These are phyloP conservation scores for Tylopilus balloui DNA, from an alignment of 768 basidiomycete genomes.

Conservation along the genomic window DNA sequence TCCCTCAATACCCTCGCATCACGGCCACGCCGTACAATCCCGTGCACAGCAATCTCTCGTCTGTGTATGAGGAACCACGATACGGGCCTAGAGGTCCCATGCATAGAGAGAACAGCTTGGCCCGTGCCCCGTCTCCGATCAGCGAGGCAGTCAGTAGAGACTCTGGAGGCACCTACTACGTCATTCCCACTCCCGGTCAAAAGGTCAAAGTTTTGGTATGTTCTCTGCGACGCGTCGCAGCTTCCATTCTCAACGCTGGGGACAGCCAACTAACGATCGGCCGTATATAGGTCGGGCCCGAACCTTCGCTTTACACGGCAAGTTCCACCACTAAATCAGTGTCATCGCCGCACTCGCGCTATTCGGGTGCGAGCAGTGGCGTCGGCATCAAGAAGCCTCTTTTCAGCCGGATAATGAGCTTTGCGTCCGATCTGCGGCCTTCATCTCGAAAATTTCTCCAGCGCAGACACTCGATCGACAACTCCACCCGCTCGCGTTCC, in stretches of 20 bases:
- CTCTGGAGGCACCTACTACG: slow-evolving; percentile 72
- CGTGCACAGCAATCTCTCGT: slow-evolving; percentile 32
- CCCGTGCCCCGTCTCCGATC: slow-evolving; percentile 36
- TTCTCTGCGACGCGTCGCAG: slow-evolving; percentile 19
- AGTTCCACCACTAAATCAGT: slow-evolving; percentile 57
- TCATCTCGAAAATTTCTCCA: slow-evolving; percentile 39
- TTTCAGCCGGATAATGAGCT: slow-evolving; percentile 56
- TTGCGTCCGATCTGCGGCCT: slow-evolving; percentile 44
- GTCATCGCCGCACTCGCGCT: slow-evolving; percentile 43
- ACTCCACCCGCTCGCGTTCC: slow-evolving; percentile 19
- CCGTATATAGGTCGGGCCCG: slow-evolving; percentile 36
- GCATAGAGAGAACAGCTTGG: slow-evolving; percentile 24
- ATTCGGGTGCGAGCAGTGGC: slow-evolving; percentile 23
- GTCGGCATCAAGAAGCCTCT: slow-evolving; percentile 49
- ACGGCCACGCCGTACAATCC: slow-evolving; percentile 42
- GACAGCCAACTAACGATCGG: slow-evolving; percentile 29
- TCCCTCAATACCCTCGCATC: slow-evolving; percentile 40
- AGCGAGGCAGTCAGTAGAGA: slow-evolving; percentile 44
- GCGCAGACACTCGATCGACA: slow-evolving; percentile 47
- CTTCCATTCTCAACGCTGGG: slow-evolving; percentile 9
- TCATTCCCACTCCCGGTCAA: slow-evolving; percentile 65
- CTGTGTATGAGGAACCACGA: slow-evolving; percentile 38
- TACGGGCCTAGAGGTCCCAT: slow-evolving; percentile 28
- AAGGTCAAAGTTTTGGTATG: slow-evolving; percentile 74
- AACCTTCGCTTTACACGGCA: slow-evolving; percentile 51